Base-by-base conservation (phyloP, 2,329 filamentous ascomycete species). In the Colletotrichum tropicicola region DNA sequence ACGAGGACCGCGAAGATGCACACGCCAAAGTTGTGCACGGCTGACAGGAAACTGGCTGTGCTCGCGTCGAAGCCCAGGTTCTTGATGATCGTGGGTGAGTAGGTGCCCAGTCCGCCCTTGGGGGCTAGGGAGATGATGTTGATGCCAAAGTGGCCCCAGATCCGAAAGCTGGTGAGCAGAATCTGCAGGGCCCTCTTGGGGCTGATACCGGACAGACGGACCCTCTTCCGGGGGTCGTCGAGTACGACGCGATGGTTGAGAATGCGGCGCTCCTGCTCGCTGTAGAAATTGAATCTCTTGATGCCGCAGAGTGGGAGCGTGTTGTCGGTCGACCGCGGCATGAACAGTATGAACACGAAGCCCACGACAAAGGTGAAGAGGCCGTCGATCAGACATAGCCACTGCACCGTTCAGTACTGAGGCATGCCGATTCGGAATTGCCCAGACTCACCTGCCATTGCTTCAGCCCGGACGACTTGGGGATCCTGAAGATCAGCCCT, bases 51-150 rank as follows among this genome's bases (percentile, higher is more conserved):
- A 13, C 35, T 54, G n/a, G 51, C 51, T 7, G 10, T 41, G 32
- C 13, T 28, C 17, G 32, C 25, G 32, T 25, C 35, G 51, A 54
- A 43, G 4, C 35, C 35, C 5, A 54, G 32, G 21, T 41, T 54
- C 51, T 54, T 54, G 35, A 54, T 43, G 35, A 54, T 54, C 6
- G 51, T 54, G 10, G 51, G 35, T 8, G 51, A 39, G 21, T 54
- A 43, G 6, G 23, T 15, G 5, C 13, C 8, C 7, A 54, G 32
- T 8, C 13, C 51, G 15, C 51, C 35, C 21, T 54, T 54, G 32
- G 51, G 51, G 5, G 35, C 35, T 15, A 54, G 12, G 3, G 51
- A 25, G 35, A 43, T 54, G 51, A 54, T 9, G 5, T 39, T 41
- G 35, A 54, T 41, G 51, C 17, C 6, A n/a, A 27, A 41, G 35